Evolutionary conservation across 73 alveolate species (phyloP).

Genomic region (Paramecium sexaurelia): DNA sequence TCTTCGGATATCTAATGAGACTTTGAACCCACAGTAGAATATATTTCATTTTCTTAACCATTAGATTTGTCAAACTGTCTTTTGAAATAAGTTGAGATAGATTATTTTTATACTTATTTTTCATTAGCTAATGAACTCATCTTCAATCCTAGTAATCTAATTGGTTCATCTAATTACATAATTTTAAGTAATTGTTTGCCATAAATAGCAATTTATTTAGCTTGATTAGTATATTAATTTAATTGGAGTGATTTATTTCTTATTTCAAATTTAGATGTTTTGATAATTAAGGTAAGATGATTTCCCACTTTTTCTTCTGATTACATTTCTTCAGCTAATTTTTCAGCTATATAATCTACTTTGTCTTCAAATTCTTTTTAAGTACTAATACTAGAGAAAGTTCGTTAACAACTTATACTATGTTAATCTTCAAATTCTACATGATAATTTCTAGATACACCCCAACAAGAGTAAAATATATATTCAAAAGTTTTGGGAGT

Average conservation of each 20-base stretch:
- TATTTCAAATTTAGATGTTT: conserved; percentile 67
- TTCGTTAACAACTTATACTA: conserved; percentile 69
- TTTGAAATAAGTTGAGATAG: not conserved
- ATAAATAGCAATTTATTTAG: not conserved
- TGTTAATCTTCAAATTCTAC: conserved; percentile 75
- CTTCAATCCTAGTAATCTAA: conserved; percentile 63
- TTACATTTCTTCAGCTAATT: conserved; percentile 52
- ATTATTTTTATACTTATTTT: not conserved
- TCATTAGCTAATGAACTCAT: conserved; percentile 13
- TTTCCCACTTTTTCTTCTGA: conserved; percentile 55
- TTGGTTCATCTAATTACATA: conserved; percentile 37
- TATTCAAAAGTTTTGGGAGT: conserved; percentile 69
- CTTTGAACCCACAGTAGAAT: not conserved
- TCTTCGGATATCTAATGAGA: not conserved
- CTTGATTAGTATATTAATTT: conserved; percentile 15
- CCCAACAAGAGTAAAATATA: conserved; percentile 75
- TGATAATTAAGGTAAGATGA: conserved; percentile 60
- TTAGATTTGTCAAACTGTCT: not conserved
- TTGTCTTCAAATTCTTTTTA: conserved; percentile 58
- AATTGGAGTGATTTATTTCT: conserved; percentile 25
- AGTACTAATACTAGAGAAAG: conserved; percentile 50
- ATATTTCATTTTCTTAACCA: not conserved
- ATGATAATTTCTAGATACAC: conserved; percentile 77
- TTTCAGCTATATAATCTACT: conserved; percentile 51
- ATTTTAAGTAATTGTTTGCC: conserved; percentile 46